A percentile compares a stretch with the other conserved stretches of the same genome.
Evolutionary conservation across 129 eudicot genomes (phyloP).

Genomic region (Rutidosis leptorrhynchoides): DNA sequence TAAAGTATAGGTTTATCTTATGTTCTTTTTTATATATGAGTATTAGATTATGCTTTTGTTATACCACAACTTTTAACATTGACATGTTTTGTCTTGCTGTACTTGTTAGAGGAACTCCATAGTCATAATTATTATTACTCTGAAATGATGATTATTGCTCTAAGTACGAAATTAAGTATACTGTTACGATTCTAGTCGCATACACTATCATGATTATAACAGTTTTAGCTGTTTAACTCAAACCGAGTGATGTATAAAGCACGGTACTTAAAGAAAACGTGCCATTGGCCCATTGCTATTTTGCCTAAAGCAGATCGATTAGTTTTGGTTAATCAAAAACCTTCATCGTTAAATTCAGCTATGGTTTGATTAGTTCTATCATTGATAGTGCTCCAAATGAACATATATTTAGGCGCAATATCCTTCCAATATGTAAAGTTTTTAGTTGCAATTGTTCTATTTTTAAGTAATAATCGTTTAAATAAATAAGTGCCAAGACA

Average conservation of each 20-base stretch:
- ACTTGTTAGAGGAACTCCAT: not conserved
- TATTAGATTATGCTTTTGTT: too few relatives aligned
- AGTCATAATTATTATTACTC: not conserved
- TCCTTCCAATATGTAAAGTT: too few relatives aligned
- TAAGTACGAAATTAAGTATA: not conserved
- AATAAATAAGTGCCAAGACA: too few relatives aligned
- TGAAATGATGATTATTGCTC: not conserved
- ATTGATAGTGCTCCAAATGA: too few relatives aligned
- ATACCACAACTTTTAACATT: not conserved
- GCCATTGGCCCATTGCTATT: not conserved
- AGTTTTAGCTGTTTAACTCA: not conserved
- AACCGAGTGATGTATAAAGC: not conserved
- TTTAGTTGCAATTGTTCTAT: too few relatives aligned
- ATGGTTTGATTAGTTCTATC: not conserved
- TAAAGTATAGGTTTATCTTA: not conserved
- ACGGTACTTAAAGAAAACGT: not conserved
- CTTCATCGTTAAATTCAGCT: too few relatives aligned
- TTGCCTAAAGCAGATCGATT: too few relatives aligned
- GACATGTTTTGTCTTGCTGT: not conserved
- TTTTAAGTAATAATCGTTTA: too few relatives aligned
- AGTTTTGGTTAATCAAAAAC: too few relatives aligned
- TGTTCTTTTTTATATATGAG: not conserved
- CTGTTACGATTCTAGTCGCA: not conserved
- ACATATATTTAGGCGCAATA: too few relatives aligned
- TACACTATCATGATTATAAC: not conserved